Evolutionary conservation across 73 alveolate genomes (phyloP), one percentile per base, ranked within the genome.

Genomic region (Paramecium primaurelia): DNA sequence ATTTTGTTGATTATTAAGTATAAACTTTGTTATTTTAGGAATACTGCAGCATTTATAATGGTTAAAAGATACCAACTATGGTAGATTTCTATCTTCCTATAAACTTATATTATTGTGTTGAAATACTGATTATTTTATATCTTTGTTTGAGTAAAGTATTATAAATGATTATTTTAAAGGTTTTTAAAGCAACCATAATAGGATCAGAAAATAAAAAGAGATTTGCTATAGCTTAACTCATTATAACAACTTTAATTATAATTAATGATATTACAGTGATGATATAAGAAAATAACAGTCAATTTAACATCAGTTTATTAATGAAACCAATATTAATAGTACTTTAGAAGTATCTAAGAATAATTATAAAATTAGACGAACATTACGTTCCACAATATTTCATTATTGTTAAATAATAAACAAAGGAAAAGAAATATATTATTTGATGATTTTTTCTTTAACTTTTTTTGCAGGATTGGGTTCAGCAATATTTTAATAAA

Each of bases 361-460:
- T 54, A 20, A 54, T 54, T n/a, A 18, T 54, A 18, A 16, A 54
- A 54, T 16, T 54, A 54, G 69, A 54, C 69, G 32, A 54, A 54
- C 69, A 16, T 68, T 68, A 68, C 47, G 47, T 2, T 11, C 47
- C 47, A 68, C 84, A 12, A 32, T 68, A 68, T 34, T 12, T 68
- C 84, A 68, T 11, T 68, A 68, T 68, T 28, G 20, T 7, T 32
- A 14, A 14, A 68, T 68, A 68, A 28, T 68, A 4, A 32, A 68
- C 30, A 75, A 45, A 18, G 88, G 88, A 75, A 75, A 75, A 10
- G 88, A 75, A 40, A 75, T 75, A 14, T 75, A 37, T 36, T 75
- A 75, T 38, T 75, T 75, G 38, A 75, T 75, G 88, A 12, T 37
- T 14, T 40, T 75, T 37, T 75, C 88, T 1, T 18, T 75, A 75